Evolutionary conservation across 2,329 filamentous ascomycete species (phyloP), one percentile per base, ranked within the genome.

Genomic region (Xylaria polymorpha): DNA sequence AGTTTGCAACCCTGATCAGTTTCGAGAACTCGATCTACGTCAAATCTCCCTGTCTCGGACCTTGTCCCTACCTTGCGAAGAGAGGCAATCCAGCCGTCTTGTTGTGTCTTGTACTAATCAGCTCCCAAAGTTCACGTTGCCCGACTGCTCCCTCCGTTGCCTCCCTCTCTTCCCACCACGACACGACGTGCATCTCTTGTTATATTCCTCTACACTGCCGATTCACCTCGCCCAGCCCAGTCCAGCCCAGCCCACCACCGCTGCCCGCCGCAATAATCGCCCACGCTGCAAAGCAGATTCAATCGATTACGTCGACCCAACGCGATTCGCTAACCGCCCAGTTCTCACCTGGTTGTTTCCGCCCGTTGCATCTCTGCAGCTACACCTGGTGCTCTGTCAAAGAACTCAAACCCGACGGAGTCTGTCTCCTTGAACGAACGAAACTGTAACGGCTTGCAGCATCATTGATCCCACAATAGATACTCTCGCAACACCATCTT

Each of bases 21-120:
- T 64, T 53, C 12, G 57, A 53, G 51, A 39, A 43, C 25, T 46
- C 48, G 35, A 37, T 53, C 44, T 44, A 50, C 55, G 18, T 63
- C 62, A 8, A 61, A 56, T 43, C 44, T 44, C 37, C 18, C 18
- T 48, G 37, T 37, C 66, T 41, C 53, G 62, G 58, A 53, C 51
- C 61, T 55, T 60, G 46, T 63, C 37, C 20, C 32, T n/a, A 25
- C 32, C 43, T 25, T 46, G 46, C 58, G 6, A 44, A 25, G 12
- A 55, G 29, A 61, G 37, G 35, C 60, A 59, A 59, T 46, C 63
- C 55, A 57, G 41, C 66, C 29, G 37, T 51, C 56, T 68, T 58
- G 57, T 61, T 57, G 55, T 57, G 55, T 41, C 35, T 60, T 48
- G 51, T 61, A 35, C 60, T 35, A 61, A 37, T 56, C 50, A 48